phyloP scores from a whole-genome alignment of 23 red algal genomes.

The Gracilaria domingensis region DNA sequence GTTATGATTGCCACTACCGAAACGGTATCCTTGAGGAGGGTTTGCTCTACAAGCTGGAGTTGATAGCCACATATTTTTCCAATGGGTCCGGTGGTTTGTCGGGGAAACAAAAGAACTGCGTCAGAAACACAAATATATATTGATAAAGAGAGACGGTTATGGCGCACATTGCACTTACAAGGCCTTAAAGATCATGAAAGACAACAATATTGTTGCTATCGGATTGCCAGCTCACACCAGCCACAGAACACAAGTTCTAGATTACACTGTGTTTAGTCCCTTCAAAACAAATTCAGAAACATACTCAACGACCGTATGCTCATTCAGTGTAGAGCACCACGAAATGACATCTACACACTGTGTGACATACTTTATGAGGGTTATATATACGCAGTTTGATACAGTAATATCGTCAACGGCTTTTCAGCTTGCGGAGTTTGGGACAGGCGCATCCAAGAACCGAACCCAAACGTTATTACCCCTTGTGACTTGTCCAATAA shows the following conservation, averaged over 20 bases:
- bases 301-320: background rate
- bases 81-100: background rate
- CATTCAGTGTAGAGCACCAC: background rate
- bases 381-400: background rate
- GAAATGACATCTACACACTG: background rate
- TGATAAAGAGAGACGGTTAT: background rate
- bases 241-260: background rate
- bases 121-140: background rate
- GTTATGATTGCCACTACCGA: too few species aligned
- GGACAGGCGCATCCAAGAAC: background rate
- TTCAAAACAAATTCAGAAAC: background rate
- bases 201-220: background rate
- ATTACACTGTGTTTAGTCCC: background rate
- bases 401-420: background rate
- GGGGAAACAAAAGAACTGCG: background rate
- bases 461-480: background rate
- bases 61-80: background rate
- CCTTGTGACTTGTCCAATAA: background rate
- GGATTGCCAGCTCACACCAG: slow-evolving; percentile 5
- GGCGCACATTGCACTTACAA: slow-evolving; percentile 5
- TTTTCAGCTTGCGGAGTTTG: background rate
- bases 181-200: background rate
- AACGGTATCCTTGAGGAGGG: too few species aligned
- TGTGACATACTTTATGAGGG: background rate
- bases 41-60: too few species aligned